Percentiles rank a stretch among this genome's conserved stretches.
Conservation (phyloP, 1,139 yeast genomes). For the Lodderomyces parapsilosis region DNA sequence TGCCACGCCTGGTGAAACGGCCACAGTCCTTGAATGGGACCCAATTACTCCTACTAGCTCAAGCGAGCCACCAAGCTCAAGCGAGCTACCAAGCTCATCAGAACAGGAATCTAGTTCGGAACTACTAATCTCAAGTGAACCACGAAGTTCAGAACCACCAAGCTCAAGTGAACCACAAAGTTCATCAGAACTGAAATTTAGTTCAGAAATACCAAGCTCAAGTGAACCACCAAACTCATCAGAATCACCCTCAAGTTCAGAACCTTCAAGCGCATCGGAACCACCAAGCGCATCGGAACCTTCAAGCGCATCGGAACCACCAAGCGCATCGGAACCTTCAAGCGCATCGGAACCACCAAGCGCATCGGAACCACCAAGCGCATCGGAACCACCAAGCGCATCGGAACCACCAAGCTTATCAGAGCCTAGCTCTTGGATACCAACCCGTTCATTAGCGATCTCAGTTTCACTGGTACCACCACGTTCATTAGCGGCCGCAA, state of each 20-base stretch:
- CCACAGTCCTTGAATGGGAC: constrained; percentile 14
- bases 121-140: background rate
- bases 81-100: background rate
- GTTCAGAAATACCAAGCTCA: no score
- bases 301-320: background rate
- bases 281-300: background rate
- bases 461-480: no score
- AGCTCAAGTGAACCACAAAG: background rate
- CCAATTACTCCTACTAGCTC: constrained; percentile 16
- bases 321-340: background rate
- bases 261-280: background rate
- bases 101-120: constrained; percentile 2
- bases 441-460: no score
- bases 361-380: background rate
- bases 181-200: background rate
- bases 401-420: no score
- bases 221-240: background rate
- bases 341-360: background rate
- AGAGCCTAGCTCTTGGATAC: no score
- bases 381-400: background rate
- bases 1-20: constrained; percentile 17
- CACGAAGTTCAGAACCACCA: no score
- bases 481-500: no score
- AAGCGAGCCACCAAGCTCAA: background rate
- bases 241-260: no score